phyloP scores from a whole-genome alignment of 768 basidiomycete genomes.

The Butyriboletus loyo region DNA sequence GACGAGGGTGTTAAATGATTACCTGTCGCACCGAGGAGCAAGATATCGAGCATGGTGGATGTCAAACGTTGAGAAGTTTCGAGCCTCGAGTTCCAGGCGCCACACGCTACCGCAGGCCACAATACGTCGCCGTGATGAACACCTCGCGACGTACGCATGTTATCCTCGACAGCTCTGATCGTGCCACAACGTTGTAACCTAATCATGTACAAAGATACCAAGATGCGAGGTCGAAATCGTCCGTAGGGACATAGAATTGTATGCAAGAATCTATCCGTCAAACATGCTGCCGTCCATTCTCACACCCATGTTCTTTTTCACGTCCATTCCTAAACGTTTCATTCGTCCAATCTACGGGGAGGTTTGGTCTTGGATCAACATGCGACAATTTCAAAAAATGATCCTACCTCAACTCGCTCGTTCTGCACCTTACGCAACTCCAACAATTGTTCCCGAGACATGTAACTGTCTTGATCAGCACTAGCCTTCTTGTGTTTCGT shows the following conservation, averaged over 20 bases:
- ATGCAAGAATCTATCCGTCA: constrained; percentile 35
- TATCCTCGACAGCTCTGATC: not conserved
- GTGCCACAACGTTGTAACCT: not conserved
- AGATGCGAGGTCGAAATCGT: not conserved
- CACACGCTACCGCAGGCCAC: constrained; percentile 9
- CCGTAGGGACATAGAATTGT: not conserved
- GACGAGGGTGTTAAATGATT: constrained; percentile 5
- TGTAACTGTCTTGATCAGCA: constrained; percentile 68
- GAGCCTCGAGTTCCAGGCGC: constrained; percentile 1
- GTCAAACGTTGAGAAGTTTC: constrained; percentile 10
- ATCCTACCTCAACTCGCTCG: constrained; percentile 73
- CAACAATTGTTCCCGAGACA: constrained; percentile 75
- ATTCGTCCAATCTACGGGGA: constrained; percentile 64
- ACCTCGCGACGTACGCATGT: constrained; percentile 18
- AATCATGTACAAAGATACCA: constrained; percentile 1
- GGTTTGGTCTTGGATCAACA: not conserved
- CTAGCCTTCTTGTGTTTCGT: constrained; percentile 66
- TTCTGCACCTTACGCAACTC: constrained; percentile 82
- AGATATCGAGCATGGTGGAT: constrained; percentile 48
- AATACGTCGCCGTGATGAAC: not conserved
- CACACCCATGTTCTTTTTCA: constrained; percentile 81
- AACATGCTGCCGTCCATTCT: constrained; percentile 76
- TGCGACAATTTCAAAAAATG: not conserved
- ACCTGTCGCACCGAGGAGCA: constrained; percentile 71
- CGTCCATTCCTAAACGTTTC: constrained; percentile 85